A percentile compares a stretch with the other conserved stretches of the same genome.
Evolutionary conservation across 331 rosid species (phyloP).

Genomic region (Pyracantha coccinea): DNA sequence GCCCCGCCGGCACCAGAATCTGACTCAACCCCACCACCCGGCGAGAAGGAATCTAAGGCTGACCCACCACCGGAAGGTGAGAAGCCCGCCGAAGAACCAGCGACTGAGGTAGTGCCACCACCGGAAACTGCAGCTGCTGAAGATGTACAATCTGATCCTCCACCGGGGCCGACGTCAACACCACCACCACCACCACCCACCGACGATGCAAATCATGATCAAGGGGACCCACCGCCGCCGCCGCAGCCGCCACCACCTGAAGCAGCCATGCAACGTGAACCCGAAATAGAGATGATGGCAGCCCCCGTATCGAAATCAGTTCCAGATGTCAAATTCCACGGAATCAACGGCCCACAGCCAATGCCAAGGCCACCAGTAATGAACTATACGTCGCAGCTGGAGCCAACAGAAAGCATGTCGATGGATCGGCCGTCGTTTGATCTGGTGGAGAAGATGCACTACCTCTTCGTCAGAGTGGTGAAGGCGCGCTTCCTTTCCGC

Average conservation of each 20-base stretch:
- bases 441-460: conserved; percentile 92
- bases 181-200: background rate
- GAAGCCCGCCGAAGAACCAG: background rate
- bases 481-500: conserved; percentile 62
- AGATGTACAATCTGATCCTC: background rate
- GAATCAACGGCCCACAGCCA: conserved; percentile 41
- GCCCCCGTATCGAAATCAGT: conserved; percentile 17
- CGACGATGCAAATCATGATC: background rate
- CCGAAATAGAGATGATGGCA: conserved; percentile 3
- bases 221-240: conserved; percentile 3
- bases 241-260: background rate
- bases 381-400: conserved; percentile 12
- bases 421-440: conserved; percentile 66
- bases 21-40: background rate
- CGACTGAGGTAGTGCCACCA: background rate
- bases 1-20: background rate
- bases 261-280: conserved; percentile 4
- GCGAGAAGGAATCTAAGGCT: conserved; percentile 2
- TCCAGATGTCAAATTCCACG: conserved; percentile 29
- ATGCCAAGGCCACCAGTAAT: conserved; percentile 16
- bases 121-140: background rate
- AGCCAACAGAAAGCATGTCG: conserved; percentile 24
- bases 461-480: conserved; percentile 66
- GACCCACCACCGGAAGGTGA: background rate
- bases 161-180: background rate